phyloP scores from a whole-genome alignment of 129 eudicot species.

The sunflower (Helianthus annuus) region DNA sequence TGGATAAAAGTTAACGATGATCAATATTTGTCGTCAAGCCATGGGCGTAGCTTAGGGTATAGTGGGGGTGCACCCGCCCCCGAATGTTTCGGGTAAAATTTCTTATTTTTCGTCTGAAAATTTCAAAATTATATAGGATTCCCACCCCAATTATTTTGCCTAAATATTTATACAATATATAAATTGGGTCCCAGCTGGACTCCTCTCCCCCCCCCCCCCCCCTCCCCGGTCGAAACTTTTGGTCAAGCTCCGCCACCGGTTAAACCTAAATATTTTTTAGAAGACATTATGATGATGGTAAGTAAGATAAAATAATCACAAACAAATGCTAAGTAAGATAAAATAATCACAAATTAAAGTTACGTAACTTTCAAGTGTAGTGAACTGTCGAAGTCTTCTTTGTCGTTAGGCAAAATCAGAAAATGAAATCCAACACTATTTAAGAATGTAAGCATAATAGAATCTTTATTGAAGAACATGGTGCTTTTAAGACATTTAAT shows the following conservation, averaged over 20 bases:
- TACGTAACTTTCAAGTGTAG: neutral
- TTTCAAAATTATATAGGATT: too few species aligned
- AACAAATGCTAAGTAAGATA: neutral
- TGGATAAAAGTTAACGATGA: neutral
- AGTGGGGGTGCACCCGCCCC: too few species aligned
- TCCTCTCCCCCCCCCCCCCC: too few species aligned
- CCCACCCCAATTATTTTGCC: too few species aligned
- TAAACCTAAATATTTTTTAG: neutral
- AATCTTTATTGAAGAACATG: constrained; percentile 15
- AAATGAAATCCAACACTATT: neutral
- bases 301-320: neutral
- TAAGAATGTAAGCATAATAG: constrained; percentile 10
- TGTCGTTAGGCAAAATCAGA: too few species aligned
- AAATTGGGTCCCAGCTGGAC: too few species aligned
- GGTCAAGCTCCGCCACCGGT: too few species aligned
- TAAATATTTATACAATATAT: too few species aligned
- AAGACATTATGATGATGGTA: neutral
- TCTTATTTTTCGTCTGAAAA: too few species aligned
- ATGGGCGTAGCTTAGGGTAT: too few species aligned
- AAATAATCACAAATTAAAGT: neutral
- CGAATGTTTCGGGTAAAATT: too few species aligned
- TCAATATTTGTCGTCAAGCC: neutral
- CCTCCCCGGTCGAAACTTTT: too few species aligned
- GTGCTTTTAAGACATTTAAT: neutral
- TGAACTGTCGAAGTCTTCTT: neutral